phyloP scores from a whole-genome alignment of 2,329 filamentous ascomycete species.

The Colletotrichum sp. region DNA sequence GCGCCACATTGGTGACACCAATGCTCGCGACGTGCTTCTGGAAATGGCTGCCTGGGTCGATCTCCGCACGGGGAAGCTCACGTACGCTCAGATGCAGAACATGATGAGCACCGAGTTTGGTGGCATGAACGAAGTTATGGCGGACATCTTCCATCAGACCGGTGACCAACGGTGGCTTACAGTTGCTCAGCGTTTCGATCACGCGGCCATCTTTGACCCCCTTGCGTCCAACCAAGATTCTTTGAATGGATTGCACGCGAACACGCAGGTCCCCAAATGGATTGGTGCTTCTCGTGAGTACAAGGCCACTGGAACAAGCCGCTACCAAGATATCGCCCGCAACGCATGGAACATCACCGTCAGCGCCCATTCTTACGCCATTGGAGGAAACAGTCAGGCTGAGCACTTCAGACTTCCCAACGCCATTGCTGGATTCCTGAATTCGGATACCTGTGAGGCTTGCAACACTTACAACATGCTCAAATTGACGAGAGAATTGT shows the following conservation, averaged over 20 bases:
- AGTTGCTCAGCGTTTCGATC: slow-evolving; percentile 54
- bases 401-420: slow-evolving; percentile 56
- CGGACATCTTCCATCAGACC: slow-evolving; percentile 52
- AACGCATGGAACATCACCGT: slow-evolving; percentile 56
- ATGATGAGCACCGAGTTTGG: slow-evolving; percentile 56
- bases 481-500: slow-evolving; percentile 58
- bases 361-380: slow-evolving; percentile 53
- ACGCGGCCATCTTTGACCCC: slow-evolving; percentile 50
- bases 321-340: slow-evolving; percentile 52
- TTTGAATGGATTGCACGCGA: slow-evolving; percentile 55
- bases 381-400: slow-evolving; percentile 57
- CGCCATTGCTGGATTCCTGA: slow-evolving; percentile 48
- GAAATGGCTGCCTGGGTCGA: slow-evolving; percentile 54
- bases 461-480: slow-evolving; percentile 65
- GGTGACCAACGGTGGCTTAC: slow-evolving; percentile 50
- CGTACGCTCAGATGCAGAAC: slow-evolving; percentile 49
- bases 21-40: slow-evolving; percentile 48
- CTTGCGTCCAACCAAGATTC: slow-evolving; percentile 49
- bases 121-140: slow-evolving; percentile 58
- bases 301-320: slow-evolving; percentile 47
- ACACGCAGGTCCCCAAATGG: slow-evolving; percentile 60
- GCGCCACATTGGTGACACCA: slow-evolving; percentile 45
- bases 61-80: slow-evolving; percentile 45
- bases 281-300: slow-evolving; percentile 55
- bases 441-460: slow-evolving; percentile 52